Conservation (phyloP, 352 stramenopile species). For the Globisporangium nagaii region DNA sequence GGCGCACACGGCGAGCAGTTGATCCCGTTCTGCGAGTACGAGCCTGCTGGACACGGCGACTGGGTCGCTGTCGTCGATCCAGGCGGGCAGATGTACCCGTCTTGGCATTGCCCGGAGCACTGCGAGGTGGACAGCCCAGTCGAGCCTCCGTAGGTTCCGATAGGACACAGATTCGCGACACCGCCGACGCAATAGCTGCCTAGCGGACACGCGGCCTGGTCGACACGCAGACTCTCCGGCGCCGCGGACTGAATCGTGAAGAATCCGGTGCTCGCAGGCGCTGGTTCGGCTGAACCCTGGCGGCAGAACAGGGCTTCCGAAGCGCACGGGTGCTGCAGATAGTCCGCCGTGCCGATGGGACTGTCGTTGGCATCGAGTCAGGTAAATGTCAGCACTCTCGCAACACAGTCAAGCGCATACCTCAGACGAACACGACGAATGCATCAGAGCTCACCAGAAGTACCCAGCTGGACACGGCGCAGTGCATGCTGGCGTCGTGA, state of each 20-base stretch:
- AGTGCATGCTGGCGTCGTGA: constrained; percentile 41
- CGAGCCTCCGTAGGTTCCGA: constrained; percentile 41
- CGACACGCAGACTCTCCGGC: constrained; percentile 27
- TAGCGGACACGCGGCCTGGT: constrained; percentile 44
- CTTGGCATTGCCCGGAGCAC: constrained; percentile 53
- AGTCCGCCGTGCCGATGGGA: constrained; percentile 39
- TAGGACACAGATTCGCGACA: constrained; percentile 40
- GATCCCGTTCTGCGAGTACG: constrained; percentile 54
- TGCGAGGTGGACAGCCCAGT: constrained; percentile 27
- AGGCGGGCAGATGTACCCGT: constrained; percentile 43
- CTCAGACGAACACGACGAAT: background rate
- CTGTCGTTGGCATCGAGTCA: constrained; percentile 12
- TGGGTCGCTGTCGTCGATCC: constrained; percentile 39
- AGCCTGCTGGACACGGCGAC: constrained; percentile 43
- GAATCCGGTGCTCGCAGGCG: constrained; percentile 31
- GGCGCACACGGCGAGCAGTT: constrained; percentile 42
- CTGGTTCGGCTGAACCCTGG: constrained; percentile 30
- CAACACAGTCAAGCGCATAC: too few relatives aligned
- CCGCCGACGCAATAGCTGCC: constrained; percentile 62
- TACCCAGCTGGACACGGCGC: constrained; percentile 56
- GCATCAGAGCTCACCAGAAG: constrained; percentile 34
- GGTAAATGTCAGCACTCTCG: background rate
- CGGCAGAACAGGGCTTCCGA: constrained; percentile 39
- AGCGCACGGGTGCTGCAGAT: constrained; percentile 26
- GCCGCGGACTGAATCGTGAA: constrained; percentile 30